A percentile compares a stretch with the other conserved stretches of the same genome.
These are phyloP conservation scores for Thermochaetoides thermophila DNA, from an alignment of 495 filamentous ascomycete species.

Conservation along the genomic window DNA sequence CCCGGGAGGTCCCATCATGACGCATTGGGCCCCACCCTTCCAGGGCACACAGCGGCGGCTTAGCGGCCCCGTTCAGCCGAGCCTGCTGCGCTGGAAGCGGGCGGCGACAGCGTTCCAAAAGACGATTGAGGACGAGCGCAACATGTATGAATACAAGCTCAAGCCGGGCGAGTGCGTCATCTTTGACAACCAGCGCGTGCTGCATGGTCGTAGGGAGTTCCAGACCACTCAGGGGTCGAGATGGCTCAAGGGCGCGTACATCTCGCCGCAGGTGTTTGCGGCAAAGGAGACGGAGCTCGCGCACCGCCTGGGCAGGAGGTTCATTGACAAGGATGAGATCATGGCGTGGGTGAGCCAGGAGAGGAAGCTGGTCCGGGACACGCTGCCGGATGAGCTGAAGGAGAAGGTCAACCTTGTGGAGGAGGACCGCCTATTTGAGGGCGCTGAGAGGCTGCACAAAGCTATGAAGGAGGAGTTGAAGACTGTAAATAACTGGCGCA, in stretches of 20 bases:
- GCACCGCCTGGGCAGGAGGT: not conserved
- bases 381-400: too few species aligned
- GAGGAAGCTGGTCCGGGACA: too few species aligned
- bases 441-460: too few species aligned
- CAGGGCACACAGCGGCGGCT: slow-evolving; percentile 11
- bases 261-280: slow-evolving; percentile 52
- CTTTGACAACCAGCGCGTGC: slow-evolving; percentile 66
- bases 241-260: slow-evolving; percentile 77
- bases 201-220: slow-evolving; percentile 68
- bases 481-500: too few species aligned
- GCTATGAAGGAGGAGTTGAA: too few species aligned
- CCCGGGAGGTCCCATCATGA: slow-evolving; percentile 12
- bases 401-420: too few species aligned
- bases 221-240: slow-evolving; percentile 43
- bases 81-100: slow-evolving; percentile 18
- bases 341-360: not conserved
- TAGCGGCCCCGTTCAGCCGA: not conserved
- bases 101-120: slow-evolving; percentile 32
- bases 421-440: too few species aligned
- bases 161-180: slow-evolving; percentile 69
- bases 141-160: slow-evolving; percentile 54
- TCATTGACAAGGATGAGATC: too few species aligned
- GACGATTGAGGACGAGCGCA: slow-evolving; percentile 30
- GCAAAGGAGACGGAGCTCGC: slow-evolving; percentile 28
- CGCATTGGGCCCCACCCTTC: slow-evolving; percentile 53